These are phyloP conservation scores for Dipteronia sinensis DNA, from an alignment of 345 rosid genomes.

Conservation along the genomic window DNA sequence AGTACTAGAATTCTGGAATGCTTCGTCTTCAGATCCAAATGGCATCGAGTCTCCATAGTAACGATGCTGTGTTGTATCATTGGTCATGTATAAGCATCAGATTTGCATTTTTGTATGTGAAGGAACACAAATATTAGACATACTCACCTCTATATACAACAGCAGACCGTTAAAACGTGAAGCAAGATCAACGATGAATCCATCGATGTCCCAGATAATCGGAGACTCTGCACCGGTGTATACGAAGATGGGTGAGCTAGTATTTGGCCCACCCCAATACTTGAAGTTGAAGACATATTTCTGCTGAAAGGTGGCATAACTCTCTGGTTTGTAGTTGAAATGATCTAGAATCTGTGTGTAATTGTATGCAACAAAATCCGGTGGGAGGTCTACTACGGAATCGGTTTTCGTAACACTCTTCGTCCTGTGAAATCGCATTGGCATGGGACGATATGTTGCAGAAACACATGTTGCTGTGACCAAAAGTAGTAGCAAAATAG, in stretches of 20 bases:
- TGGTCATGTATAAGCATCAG: neutral
- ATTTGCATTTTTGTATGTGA: too few species aligned
- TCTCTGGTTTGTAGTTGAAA: slow-evolving; percentile 36
- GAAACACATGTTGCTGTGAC: neutral
- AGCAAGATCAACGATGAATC: slow-evolving; percentile 22
- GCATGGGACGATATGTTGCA: slow-evolving; percentile 22
- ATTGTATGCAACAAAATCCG: slow-evolving; percentile 20
- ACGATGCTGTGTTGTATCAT: slow-evolving; percentile 38
- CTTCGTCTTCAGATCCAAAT: slow-evolving; percentile 30
- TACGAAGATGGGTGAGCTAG: slow-evolving; percentile 26
- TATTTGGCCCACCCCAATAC: slow-evolving; percentile 30
- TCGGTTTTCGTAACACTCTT: neutral
- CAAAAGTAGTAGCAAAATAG: neutral
- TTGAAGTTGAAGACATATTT: slow-evolving; percentile 27
- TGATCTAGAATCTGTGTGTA: slow-evolving; percentile 32
- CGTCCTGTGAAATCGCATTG: neutral
- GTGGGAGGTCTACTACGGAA: slow-evolving; percentile 5
- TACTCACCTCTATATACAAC: slow-evolving; percentile 32
- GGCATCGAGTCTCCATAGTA: slow-evolving; percentile 38
- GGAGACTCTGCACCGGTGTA: slow-evolving; percentile 15
- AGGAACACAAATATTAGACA: neutral
- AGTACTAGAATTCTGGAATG: slow-evolving; percentile 21
- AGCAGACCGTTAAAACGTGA: slow-evolving; percentile 28
- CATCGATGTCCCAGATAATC: neutral
- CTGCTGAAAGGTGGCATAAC: slow-evolving; percentile 34